phyloP scores from a whole-genome alignment of 345 rosid genomes.

The Hevea brasiliensis region DNA sequence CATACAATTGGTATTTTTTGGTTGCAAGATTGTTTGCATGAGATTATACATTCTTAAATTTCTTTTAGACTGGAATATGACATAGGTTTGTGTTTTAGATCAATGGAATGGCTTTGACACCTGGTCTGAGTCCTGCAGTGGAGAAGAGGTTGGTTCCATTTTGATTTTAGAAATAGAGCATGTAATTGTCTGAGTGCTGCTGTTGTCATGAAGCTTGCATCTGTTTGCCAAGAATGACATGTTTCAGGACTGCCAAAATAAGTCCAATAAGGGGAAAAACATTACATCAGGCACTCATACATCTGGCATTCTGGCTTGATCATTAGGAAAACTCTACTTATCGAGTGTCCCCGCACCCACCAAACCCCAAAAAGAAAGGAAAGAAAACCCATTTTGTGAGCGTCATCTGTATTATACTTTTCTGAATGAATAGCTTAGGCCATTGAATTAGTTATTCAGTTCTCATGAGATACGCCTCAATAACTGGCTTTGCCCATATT shows the following conservation, averaged over 20 bases:
- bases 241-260: neutral
- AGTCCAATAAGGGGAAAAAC: neutral
- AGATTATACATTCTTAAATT: constrained; percentile 8
- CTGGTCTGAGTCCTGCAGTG: constrained; percentile 64
- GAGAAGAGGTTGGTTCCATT: constrained; percentile 73
- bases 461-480: neutral
- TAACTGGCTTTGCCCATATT: neutral
- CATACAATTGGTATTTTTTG: constrained; percentile 68
- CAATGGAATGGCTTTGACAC: constrained; percentile 88
- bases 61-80: constrained; percentile 18
- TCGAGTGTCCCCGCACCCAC: neutral
- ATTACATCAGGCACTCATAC: neutral
- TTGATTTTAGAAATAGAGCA: constrained; percentile 2
- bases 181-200: neutral
- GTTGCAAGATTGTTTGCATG: neutral
- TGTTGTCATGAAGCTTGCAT: neutral
- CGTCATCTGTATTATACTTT: too few relatives aligned
- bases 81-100: constrained; percentile 47
- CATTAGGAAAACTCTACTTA: neutral
- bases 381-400: neutral
- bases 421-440: too few relatives aligned
- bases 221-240: neutral
- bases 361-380: neutral
- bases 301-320: neutral
- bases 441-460: neutral